A percentile compares a stretch with the other conserved stretches of the same genome.
These are phyloP conservation scores for Ophiostoma himal-ulmi DNA, from an alignment of 2,329 filamentous ascomycete genomes.

Conservation along the genomic window DNA sequence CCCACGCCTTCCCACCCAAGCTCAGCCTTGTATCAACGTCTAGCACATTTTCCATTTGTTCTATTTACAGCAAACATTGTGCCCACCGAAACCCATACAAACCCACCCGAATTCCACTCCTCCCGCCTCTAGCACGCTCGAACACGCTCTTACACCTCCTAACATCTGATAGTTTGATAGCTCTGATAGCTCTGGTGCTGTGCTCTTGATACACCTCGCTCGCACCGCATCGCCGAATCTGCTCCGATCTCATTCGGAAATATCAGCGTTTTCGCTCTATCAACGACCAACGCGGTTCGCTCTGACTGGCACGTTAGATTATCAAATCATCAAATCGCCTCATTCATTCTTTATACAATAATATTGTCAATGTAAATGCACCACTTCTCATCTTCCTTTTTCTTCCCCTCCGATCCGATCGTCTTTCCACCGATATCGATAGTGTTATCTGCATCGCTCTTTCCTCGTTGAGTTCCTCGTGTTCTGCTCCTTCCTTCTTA, in stretches of 20 bases:
- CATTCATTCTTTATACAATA: not conserved
- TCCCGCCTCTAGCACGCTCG: not conserved
- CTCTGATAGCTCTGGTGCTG: not conserved
- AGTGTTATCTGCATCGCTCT: slow-evolving; percentile 10
- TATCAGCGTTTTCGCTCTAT: not conserved
- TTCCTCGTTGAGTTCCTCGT: not conserved
- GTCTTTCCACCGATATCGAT: not conserved
- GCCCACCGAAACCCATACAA: not conserved
- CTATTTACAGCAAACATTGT: not conserved
- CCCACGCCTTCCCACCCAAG: not conserved
- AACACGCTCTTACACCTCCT: not conserved
- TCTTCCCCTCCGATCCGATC: not conserved
- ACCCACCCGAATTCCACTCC: slow-evolving; percentile 1
- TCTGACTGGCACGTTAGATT: not conserved
- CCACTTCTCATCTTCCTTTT: not conserved
- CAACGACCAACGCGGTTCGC: not conserved
- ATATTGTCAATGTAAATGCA: not conserved
- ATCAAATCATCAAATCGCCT: not conserved
- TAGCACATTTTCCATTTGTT: not conserved
- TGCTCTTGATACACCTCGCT: not conserved
- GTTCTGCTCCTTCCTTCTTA: not conserved
- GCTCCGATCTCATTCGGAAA: not conserved
- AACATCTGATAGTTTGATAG: not conserved
- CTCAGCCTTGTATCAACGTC: slow-evolving; percentile 8
- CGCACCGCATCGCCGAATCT: slow-evolving; percentile 10